phyloP scores from a whole-genome alignment of 176 grass and related monocot genomes.

The Paspalum notatum region DNA sequence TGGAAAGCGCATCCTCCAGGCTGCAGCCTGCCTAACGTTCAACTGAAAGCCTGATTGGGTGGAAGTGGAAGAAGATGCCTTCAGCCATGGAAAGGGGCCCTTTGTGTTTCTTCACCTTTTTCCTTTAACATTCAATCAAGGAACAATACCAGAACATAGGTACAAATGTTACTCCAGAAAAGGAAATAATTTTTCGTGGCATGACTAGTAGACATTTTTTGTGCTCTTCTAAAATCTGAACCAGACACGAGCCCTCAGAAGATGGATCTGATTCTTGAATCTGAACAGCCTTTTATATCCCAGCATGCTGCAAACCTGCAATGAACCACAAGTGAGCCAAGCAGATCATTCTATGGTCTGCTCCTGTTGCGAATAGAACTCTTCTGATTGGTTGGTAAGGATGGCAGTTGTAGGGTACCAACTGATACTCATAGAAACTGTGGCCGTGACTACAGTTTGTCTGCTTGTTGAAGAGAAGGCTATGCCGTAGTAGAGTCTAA shows the following conservation, averaged over 20 bases:
- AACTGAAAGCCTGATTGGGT: slow-evolving; percentile 7
- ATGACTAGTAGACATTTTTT: neutral
- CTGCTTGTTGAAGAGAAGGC: neutral
- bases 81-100: slow-evolving; percentile 21
- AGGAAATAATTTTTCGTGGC: neutral
- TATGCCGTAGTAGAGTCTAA: neutral
- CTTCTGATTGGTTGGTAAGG: neutral
- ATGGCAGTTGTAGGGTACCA: slow-evolving; percentile 7
- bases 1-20: slow-evolving; percentile 30
- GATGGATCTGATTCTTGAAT: slow-evolving; percentile 19
- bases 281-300: slow-evolving; percentile 21
- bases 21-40: slow-evolving; percentile 2
- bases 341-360: neutral
- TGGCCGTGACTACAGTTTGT: neutral
- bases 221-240: neutral
- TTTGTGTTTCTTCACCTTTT: slow-evolving; percentile 2
- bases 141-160: neutral
- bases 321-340: neutral
- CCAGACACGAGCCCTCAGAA: slow-evolving; percentile 7
- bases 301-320: neutral
- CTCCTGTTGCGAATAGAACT: slow-evolving; percentile 9
- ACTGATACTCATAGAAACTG: neutral
- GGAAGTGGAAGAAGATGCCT: slow-evolving; percentile 3
- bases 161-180: neutral
- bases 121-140: neutral